Base-by-base conservation (phyloP, 2,329 filamentous ascomycete species). In the Microsporum ferrugineum region DNA sequence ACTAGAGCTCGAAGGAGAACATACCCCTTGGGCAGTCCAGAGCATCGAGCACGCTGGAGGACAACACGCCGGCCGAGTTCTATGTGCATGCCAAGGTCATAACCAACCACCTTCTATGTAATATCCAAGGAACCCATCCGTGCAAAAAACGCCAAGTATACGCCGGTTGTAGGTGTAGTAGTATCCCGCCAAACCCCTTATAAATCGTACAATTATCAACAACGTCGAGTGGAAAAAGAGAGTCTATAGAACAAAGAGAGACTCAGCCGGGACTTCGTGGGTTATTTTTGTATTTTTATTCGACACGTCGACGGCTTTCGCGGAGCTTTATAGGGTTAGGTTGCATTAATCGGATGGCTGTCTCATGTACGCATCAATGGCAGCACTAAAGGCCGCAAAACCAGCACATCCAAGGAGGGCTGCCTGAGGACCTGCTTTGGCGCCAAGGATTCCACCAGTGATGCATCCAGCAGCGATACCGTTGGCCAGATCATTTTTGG, bases 401-500 rank as follows among this genome's bases (percentile, higher is more conserved):
- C 92, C 94, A 10, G 85, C 88, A 74, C 92, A 97, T 0, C 94
- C 94, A 2, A 95, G 81, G 1, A 85, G 87, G 57, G 89, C 88
- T 36, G 92, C 94, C 77, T 94, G 89, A 5, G 94, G 94, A 0
- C 94, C 94, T 0, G 89, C 92, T 68, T 88, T 89, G 64, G 88
- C 85, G 56, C 90, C 92, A 65, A 99, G 76, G 60, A 94, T 88
- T 17, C 89, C 94, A 14, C 94, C 94, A 7, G 94, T 96, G 60
- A 96, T 78, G 71, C 92, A 97, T 0, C 94, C 94, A 0, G 91
- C 90, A 3, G 86, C 84, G 3, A 94, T 85, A 60, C 90, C 90
- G 77, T 99, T 99, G 65, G 79, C 84, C 34, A 97, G 75, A 73
- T 97, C 94, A 76, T 97, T 96, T 79, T 95, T 96, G 27, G 91